These are phyloP conservation scores for Solanum bulbocastanum DNA, from an alignment of 257 asterid species.

Conservation along the genomic window DNA sequence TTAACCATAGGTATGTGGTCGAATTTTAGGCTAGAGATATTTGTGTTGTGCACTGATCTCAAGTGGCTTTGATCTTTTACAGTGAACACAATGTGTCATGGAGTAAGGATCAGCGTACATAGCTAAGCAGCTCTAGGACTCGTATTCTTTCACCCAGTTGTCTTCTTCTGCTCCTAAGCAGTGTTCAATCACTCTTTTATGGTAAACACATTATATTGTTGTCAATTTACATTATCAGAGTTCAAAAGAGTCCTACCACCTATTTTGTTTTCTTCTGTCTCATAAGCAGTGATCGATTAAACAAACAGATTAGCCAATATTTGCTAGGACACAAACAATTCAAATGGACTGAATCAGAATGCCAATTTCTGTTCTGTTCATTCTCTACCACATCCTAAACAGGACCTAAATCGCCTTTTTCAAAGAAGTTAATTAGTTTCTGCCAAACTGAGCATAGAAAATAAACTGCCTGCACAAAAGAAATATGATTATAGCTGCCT, in stretches of 20 bases:
- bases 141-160: not conserved
- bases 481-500: not conserved
- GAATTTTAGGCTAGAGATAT: not conserved
- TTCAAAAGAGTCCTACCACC: not conserved
- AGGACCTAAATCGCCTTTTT: not conserved
- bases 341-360: not conserved
- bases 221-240: not conserved
- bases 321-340: not conserved
- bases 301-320: not conserved
- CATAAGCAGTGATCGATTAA: not conserved
- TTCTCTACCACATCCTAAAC: not conserved
- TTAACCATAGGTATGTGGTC: not conserved
- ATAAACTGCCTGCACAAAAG: not conserved
- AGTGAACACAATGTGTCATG: not conserved
- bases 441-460: not conserved
- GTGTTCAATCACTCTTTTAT: not conserved
- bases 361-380: not conserved
- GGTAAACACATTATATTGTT: not conserved
- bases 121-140: not conserved
- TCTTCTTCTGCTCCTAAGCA: not conserved
- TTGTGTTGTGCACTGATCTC: not conserved
- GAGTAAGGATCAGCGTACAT: not conserved
- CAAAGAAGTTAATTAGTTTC: not conserved
- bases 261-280: not conserved
- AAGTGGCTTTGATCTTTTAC: not conserved